phyloP scores from a whole-genome alignment of 2,329 filamentous ascomycete species.

The Alternaria solani region DNA sequence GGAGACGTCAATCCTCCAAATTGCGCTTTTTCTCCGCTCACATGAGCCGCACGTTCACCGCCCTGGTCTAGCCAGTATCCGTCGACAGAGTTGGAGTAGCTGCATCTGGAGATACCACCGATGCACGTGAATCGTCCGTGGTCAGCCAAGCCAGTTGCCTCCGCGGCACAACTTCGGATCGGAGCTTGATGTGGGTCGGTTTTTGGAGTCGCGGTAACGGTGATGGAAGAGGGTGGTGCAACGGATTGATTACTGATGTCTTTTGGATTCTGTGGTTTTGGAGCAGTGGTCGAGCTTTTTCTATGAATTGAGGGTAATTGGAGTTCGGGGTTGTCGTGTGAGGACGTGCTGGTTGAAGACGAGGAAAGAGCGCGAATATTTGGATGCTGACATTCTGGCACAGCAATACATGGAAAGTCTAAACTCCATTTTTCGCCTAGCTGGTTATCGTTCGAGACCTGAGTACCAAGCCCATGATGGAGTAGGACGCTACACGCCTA shows the following conservation, averaged over 20 bases:
- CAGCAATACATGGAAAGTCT: neutral
- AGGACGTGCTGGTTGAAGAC: neutral
- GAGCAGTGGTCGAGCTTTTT: neutral
- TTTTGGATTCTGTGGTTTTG: neutral
- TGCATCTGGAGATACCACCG: neutral
- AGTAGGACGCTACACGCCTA: neutral
- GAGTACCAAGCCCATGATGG: neutral
- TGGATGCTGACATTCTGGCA: neutral
- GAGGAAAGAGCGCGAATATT: neutral
- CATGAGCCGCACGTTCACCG: conserved; percentile 1
- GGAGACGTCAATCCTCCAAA: neutral
- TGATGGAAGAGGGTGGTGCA: neutral
- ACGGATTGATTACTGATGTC: neutral
- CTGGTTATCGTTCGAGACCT: neutral
- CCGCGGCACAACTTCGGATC: neutral
- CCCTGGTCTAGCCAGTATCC: neutral
- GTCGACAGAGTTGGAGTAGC: neutral
- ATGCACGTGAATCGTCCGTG: neutral
- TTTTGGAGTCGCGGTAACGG: neutral
- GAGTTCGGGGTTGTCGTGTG: neutral
- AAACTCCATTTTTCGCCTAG: neutral
- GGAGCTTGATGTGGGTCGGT: neutral
- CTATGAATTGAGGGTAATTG: neutral
- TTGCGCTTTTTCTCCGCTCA: neutral
- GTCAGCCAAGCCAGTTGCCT: neutral